Evolutionary conservation across 1,284 basidiomycete genomes (phyloP), one percentile per base, ranked within the genome.

Genomic region (Butyriboletus appendiculatus): DNA sequence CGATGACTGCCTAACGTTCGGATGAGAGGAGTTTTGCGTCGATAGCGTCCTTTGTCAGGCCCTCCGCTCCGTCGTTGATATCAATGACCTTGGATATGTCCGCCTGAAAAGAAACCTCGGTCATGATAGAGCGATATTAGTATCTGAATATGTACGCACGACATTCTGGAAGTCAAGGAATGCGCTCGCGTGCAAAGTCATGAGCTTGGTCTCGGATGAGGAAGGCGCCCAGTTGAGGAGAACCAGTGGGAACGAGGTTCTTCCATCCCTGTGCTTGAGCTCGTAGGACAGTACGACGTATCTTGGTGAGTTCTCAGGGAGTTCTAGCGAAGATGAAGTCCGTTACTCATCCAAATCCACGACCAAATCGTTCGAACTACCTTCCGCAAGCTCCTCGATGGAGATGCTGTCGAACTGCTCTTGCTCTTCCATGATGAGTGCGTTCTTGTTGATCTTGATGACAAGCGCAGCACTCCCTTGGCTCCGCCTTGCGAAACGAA

Each of bases 231-330:
- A 96, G 75, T 95, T 94, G 71, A 96, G 76, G 48, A 96, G 76
- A 3, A 92, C 84, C 15, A 95, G 76, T 2, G 92, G 92, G 65
- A 88, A 94, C 1, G 92, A 94, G 56, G 81, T 86, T 35, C 96
- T 81, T 4, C 95, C 95, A 64, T 98, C 96, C 6, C 69, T 70
- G 71, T 96, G 92, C 42, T 81, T 79, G 22, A 95, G 80, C 65
- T 92, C 88, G 65, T 96, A 92, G 15, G 92, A 92, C 30, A 91
- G 75, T 20, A 98, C 71, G 44, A 97, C 84, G 69, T 94, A 97
- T 62, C 95, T 82, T 11, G 95, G 95, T 6, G 89, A 83, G 70
- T 91, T 92, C 73, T 93, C 93, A 0, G 95, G 95, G 7, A 98
- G 79, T 66, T 96, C 96, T 96, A 40, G 30, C 5, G 14, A 39